Evolutionary conservation across 2,329 filamentous ascomycete genomes (phyloP).

Genomic region (Exserohilum rostratum): DNA sequence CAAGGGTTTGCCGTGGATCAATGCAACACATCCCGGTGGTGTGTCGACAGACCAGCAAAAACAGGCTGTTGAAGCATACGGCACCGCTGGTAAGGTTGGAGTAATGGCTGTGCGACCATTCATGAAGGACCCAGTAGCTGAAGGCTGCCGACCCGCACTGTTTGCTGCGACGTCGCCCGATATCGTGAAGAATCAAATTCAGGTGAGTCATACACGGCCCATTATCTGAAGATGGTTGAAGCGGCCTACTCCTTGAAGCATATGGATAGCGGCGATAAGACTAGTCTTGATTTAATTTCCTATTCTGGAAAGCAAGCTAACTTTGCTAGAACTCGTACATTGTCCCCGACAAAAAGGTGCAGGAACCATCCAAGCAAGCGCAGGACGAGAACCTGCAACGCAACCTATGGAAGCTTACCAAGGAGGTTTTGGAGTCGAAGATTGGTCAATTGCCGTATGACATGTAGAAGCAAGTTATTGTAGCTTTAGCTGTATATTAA

Average conservation of each 20-base stretch:
- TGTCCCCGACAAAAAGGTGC: slow-evolving; percentile 57
- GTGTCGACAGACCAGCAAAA: slow-evolving; percentile 56
- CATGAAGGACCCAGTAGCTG: slow-evolving; percentile 57
- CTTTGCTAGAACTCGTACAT: slow-evolving; percentile 52
- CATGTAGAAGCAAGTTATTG: no score
- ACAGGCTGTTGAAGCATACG: slow-evolving; percentile 59
- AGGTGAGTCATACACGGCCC: neutral
- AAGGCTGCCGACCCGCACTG: slow-evolving; percentile 56
- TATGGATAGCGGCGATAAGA: no score
- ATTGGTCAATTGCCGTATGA: slow-evolving; percentile 40
- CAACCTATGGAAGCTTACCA: slow-evolving; percentile 55
- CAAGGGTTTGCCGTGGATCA: slow-evolving; percentile 54
- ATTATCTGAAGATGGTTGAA: neutral
- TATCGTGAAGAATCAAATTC: slow-evolving; percentile 52
- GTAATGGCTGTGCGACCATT: slow-evolving; percentile 54
- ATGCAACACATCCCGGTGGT: slow-evolving; percentile 58
- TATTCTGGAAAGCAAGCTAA: neutral
- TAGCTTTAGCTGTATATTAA: no score
- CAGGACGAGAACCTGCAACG: slow-evolving; percentile 52
- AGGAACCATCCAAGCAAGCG: slow-evolving; percentile 51
- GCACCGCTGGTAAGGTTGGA: slow-evolving; percentile 54
- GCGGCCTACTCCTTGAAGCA: neutral
- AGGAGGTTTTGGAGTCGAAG: slow-evolving; percentile 53
- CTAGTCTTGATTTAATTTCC: neutral
- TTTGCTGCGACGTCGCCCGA: slow-evolving; percentile 57